A percentile compares a stretch with the other conserved stretches of the same genome.
Evolutionary conservation across 345 rosid genomes (phyloP).

Genomic region (Eutrema heterophyllum): DNA sequence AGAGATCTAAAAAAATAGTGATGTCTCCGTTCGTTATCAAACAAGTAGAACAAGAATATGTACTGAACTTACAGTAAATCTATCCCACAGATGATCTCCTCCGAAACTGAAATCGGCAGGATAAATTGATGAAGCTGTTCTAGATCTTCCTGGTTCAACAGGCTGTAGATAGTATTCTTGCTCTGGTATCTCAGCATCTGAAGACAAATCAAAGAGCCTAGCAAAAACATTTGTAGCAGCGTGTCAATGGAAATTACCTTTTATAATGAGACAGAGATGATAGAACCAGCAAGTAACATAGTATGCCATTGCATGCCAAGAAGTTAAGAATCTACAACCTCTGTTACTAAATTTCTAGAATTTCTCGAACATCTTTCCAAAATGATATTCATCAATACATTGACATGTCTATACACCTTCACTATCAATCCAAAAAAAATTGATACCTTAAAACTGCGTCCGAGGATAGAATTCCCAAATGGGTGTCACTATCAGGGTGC

Average conservation of each 20-base stretch:
- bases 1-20: background rate
- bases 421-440: background rate
- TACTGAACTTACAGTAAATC: slow-evolving; percentile 72
- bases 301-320: background rate
- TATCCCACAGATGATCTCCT: slow-evolving; percentile 94
- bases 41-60: background rate
- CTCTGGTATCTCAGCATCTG: slow-evolving; percentile 71
- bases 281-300: background rate
- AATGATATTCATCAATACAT: background rate
- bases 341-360: background rate
- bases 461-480: slow-evolving; percentile 85
- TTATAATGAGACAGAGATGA: background rate
- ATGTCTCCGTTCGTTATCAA: background rate
- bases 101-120: slow-evolving; percentile 87
- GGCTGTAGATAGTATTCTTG: slow-evolving; percentile 95
- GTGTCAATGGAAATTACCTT: slow-evolving; percentile 1
- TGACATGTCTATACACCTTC: background rate
- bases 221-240: slow-evolving; percentile 24
- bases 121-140: slow-evolving; percentile 69
- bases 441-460: slow-evolving; percentile 94
- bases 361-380: background rate
- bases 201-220: slow-evolving; percentile 82
- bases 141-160: slow-evolving; percentile 74
- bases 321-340: background rate
- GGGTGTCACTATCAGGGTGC: slow-evolving; percentile 84